A percentile compares a stretch with the other conserved stretches of the same genome.
Evolutionary conservation across 2,329 filamentous ascomycete species (phyloP).

Genomic region (Colletotrichum tabaci): DNA sequence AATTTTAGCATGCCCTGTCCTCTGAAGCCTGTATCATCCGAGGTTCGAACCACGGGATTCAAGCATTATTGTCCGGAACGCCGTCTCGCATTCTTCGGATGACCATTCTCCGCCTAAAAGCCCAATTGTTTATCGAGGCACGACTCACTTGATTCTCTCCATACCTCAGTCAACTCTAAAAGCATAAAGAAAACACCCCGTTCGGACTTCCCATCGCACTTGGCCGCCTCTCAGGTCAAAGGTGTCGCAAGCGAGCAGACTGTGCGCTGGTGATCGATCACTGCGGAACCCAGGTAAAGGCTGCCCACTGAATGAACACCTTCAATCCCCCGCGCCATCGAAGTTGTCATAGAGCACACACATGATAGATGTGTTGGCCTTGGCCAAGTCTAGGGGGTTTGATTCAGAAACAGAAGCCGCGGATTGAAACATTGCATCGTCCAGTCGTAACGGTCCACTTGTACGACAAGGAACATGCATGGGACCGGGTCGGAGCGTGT

Average conservation of each 20-base stretch:
- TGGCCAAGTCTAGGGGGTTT: constrained; percentile 17
- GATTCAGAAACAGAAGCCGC: constrained; percentile 11
- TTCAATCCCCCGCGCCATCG: constrained; percentile 1
- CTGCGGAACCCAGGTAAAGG: constrained; percentile 19
- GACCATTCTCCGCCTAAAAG: constrained; percentile 32
- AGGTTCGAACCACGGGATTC: constrained; percentile 2
- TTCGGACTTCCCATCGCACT: background rate
- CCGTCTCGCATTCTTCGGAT: constrained; percentile 21
- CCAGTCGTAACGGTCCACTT: constrained; percentile 19
- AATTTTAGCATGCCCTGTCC: background rate
- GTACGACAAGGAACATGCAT: constrained; percentile 28
- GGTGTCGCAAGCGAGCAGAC: background rate
- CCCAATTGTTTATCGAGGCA: constrained; percentile 27
- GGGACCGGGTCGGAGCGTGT: constrained; percentile 21
- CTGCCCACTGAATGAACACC: background rate
- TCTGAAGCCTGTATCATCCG: background rate
- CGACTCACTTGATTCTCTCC: constrained; percentile 24
- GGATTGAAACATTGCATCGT: constrained; percentile 33
- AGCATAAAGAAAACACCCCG: background rate
- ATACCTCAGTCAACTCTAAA: constrained; percentile 27
- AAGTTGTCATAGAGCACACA: constrained; percentile 3
- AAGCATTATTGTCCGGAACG: constrained; percentile 25
- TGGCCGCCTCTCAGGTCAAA: constrained; percentile 1
- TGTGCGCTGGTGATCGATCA: constrained; percentile 4
- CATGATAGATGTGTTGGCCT: constrained; percentile 18